Evolutionary conservation across 2,329 filamentous ascomycete species (phyloP), one percentile per base, ranked within the genome.

Genomic region (Diaporthe caulivora): DNA sequence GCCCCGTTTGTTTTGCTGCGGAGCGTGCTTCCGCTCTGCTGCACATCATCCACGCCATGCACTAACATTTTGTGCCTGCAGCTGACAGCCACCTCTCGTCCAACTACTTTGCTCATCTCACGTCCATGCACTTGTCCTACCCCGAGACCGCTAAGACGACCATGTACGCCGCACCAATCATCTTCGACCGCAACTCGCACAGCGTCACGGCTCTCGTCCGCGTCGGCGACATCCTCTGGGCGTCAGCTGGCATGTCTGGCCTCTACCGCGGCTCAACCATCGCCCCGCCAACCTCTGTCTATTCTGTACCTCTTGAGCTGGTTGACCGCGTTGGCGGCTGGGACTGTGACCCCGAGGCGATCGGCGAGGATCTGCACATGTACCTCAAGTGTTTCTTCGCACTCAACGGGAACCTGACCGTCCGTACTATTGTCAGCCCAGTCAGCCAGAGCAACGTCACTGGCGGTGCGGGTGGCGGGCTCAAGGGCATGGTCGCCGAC

Each of bases 371-470:
- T 79, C 82, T 94, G 78, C 92, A 94, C 83, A 94, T 94, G 92
- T 93, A 93, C 79, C 86, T 94, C 75, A 94, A 94, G 85, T 94
- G 92, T 80, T 94, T 94, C 84, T 94, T 94, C 76, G 91, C 92
- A 1, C 87, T 93, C 24, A 92, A 92, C 75, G 92, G 92, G 3
- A 91, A 93, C 79, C 80, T 94, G 70, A 91, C 90, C 17, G 88
- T 89, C 60, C 87, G 88, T 64, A 90, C 92, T 4, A 87, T 94
- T 40, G 84, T 92, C 77, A 92, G 90, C 75, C 92, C 92, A 2
- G 91, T 93, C 73, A 94, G 92, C 82, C 92, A 94, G 80, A 93
- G 88, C 82, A 94, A 94, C 78, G 91, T 94, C 67, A 90, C 89
- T 64, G 91, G 89, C 55, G 88, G 89, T 47, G 87, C 87, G 53